Conservation (phyloP, 805 yeast species). For the Candida chauliodis region DNA sequence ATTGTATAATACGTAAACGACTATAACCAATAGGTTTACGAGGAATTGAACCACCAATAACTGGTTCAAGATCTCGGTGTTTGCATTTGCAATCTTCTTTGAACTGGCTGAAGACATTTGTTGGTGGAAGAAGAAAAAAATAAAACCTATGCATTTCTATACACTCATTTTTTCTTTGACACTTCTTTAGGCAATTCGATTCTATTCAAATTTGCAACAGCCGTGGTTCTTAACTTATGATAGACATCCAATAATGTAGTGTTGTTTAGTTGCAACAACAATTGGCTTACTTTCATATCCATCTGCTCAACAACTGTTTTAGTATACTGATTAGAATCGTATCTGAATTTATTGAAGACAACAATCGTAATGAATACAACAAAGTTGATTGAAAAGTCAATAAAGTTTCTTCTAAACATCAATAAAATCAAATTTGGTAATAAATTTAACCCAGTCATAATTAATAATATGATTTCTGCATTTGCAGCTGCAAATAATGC, state of each 20-base stretch:
- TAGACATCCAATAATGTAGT: conserved; percentile 17
- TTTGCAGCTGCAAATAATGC: conserved; percentile 38
- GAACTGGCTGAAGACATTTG: conserved; percentile 56
- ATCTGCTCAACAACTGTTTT: conserved; percentile 42
- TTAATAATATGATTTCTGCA: conserved; percentile 28
- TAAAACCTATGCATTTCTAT: conserved; percentile 1
- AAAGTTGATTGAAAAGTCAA: conserved; percentile 27
- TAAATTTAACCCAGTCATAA: conserved; percentile 19
- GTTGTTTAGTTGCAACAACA: conserved; percentile 13
- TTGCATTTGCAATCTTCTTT: conserved; percentile 49
- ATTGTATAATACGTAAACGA: conserved; percentile 32
- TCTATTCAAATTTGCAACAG: conserved; percentile 17
- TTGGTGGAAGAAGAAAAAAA: not conserved
- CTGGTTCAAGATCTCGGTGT: conserved; percentile 35
- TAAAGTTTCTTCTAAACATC: conserved; percentile 33
- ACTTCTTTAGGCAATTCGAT: conserved; percentile 20
- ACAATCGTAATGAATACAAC: conserved; percentile 28
- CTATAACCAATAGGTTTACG: conserved; percentile 39
- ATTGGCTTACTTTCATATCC: conserved; percentile 36
- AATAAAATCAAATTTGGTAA: conserved; percentile 25
- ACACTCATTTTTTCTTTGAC: conserved; percentile 11
- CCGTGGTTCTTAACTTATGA: conserved; percentile 16
- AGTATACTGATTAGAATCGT: conserved; percentile 29
- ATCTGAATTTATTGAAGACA: conserved; percentile 35
- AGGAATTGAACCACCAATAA: conserved; percentile 30